These are phyloP conservation scores for Polytrichum commune DNA, from an alignment of 225 moss, liverwort and hornwort genomes.

Conservation along the genomic window DNA sequence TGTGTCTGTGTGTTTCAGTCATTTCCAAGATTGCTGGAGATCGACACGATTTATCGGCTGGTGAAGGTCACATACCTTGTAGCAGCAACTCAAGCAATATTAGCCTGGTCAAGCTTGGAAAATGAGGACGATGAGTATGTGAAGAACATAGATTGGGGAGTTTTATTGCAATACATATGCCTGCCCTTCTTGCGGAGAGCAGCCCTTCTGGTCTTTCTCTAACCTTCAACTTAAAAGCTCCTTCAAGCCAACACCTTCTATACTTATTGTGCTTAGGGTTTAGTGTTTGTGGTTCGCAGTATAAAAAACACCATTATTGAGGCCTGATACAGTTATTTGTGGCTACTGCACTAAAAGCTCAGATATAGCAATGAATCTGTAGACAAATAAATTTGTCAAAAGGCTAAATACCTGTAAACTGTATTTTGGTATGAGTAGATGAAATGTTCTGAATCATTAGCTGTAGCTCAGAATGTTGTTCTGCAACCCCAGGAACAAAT, in stretches of 20 bases:
- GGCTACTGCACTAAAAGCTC: background rate
- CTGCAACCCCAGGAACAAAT: background rate
- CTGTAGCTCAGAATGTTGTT: background rate
- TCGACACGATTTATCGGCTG: slow-evolving; percentile 61
- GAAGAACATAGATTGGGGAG: slow-evolving; percentile 31
- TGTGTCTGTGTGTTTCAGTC: slow-evolving; percentile 45
- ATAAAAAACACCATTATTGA: background rate
- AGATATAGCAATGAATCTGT: background rate
- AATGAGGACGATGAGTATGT: slow-evolving; percentile 24
- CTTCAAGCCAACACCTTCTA: background rate
- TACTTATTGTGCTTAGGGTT: background rate
- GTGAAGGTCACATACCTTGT: slow-evolving; percentile 67
- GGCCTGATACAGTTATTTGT: background rate
- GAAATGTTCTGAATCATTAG: background rate
- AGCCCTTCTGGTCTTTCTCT: slow-evolving; percentile 68
- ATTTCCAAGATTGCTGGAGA: slow-evolving; percentile 74
- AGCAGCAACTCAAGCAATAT: slow-evolving; percentile 68
- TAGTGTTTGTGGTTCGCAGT: background rate
- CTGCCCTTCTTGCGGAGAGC: slow-evolving; percentile 85
- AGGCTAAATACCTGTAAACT: too few species aligned
- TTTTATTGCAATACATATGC: slow-evolving; percentile 54
- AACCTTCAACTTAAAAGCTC: too few species aligned
- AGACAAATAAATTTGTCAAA: too few species aligned
- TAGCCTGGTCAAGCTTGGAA: slow-evolving; percentile 61
- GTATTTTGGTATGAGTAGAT: background rate